Evolutionary conservation across 768 basidiomycete genomes (phyloP), one percentile per base, ranked within the genome.

Genomic region (Hypholoma sublateritium): DNA sequence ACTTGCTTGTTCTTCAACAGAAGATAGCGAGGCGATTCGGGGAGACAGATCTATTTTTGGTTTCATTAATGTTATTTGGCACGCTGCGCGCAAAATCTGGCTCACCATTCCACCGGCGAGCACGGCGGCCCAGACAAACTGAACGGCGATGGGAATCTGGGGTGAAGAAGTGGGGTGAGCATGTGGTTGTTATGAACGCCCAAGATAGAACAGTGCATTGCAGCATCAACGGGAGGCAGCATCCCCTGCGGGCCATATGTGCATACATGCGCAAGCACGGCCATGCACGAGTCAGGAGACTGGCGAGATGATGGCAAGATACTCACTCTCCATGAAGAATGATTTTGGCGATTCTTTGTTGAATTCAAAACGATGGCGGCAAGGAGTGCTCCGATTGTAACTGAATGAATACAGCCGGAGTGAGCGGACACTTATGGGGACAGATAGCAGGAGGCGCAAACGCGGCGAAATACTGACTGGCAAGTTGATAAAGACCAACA

Each of bases 81-180:
- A 44, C 32, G 9, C 17, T 41, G 17, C 22, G 35, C 24, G 50
- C 17, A 5, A 25, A 37, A 44, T 25, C 12, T n/a, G 41, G 87
- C 83, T 66, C 63, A 83, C 63, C 80, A 95, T 89, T 59, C 93
- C 93, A 54, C 63, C 65, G 41, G 78, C 78, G 54, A 95, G 85
- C 63, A 93, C 72, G 60, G 77, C 69, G 24, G 87, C 90, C 90
- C 90, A 94, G 43, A 83, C 77, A 68, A 93, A 90, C 69, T 93
- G 91, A 53, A 94, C 70, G 39, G 80, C 77, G 61, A 88, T 87
- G 37, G 90, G 89, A 59, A 89, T 86, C 54, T 80, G 28, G 32
- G 50, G 34, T 14, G 32, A 37, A 28, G 28, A 49, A 25, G 46
- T 2, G 9, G 32, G 8, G 39, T 57, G 19, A 53, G 53, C 53